A percentile compares a stretch with the other conserved stretches of the same genome.
These are phyloP conservation scores for Aureococcus anophagefferens DNA, from an alignment of 108 stramenopile species.

Conservation along the genomic window DNA sequence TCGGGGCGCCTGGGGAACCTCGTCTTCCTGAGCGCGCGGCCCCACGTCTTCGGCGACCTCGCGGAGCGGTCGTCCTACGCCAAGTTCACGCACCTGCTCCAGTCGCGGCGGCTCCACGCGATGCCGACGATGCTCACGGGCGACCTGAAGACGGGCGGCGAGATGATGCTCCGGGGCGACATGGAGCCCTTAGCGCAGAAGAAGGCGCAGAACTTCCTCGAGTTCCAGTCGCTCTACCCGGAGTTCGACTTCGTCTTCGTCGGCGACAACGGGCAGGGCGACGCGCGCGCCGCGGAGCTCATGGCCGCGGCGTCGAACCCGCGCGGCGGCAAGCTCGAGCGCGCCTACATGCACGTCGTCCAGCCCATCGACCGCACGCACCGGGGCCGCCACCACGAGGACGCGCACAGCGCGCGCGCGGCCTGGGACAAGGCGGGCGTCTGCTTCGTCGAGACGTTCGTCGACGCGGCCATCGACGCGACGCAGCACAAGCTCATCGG, in stretches of 20 bases:
- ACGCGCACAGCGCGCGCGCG: not conserved
- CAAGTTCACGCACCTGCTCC: conserved; percentile 80
- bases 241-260: conserved; percentile 92
- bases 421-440: conserved; percentile 27
- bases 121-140: conserved; percentile 86
- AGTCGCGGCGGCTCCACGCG: conserved; percentile 74
- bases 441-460: conserved; percentile 79
- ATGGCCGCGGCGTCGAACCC: conserved; percentile 67
- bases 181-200: conserved; percentile 70
- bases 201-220: conserved; percentile 86
- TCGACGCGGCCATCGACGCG: conserved; percentile 84
- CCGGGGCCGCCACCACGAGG: conserved; percentile 16
- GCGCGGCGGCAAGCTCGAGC: conserved; percentile 58
- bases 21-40: conserved; percentile 90
- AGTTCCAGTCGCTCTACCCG: conserved; percentile 85
- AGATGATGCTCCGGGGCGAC: conserved; percentile 75
- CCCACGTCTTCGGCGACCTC: conserved; percentile 95
- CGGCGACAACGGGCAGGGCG: conserved; percentile 98
- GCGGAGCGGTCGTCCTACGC: conserved; percentile 76
- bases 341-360: conserved; percentile 83
- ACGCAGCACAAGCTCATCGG: conserved; percentile 45
- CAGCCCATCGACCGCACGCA: conserved; percentile 56
- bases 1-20: conserved; percentile 66
- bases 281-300: conserved; percentile 88
- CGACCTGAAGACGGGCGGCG: conserved; percentile 76